Percentiles rank a stretch among this genome's conserved stretches.
Evolutionary conservation across 1,284 basidiomycete species (phyloP).

Genomic region (Mycena sp.): DNA sequence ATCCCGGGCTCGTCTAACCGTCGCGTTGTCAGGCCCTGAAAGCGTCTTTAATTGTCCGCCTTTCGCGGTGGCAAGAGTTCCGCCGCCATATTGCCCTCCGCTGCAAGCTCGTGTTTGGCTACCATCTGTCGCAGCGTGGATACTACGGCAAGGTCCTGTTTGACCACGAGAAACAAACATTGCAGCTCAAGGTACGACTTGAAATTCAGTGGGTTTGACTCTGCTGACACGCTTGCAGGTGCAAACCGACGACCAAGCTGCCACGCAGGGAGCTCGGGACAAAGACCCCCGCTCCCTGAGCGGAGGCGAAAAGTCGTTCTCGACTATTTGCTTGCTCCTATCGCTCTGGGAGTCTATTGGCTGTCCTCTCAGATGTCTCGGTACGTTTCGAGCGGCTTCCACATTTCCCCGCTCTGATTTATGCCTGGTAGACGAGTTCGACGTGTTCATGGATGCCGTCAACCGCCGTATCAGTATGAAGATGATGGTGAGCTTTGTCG

Average conservation of each 20-base stretch:
- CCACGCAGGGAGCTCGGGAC: conserved; percentile 66
- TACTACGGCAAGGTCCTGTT: conserved; percentile 89
- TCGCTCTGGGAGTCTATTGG: conserved; percentile 96
- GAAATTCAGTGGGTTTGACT: not conserved
- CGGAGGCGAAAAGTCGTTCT: conserved; percentile 97
- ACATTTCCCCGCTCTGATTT: conserved; percentile 17
- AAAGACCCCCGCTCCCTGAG: conserved; percentile 87
- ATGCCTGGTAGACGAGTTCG: conserved; percentile 76
- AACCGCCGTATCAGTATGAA: conserved; percentile 92
- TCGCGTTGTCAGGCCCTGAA: conserved; percentile 60
- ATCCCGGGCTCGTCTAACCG: not conserved
- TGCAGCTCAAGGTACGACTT: conserved; percentile 72
- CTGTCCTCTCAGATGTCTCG: conserved; percentile 94
- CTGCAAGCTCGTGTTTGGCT: conserved; percentile 85
- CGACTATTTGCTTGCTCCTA: conserved; percentile 92
- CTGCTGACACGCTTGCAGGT: conserved; percentile 52
- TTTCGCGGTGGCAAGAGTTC: conserved; percentile 87
- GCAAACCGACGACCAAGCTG: conserved; percentile 80
- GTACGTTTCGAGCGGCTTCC: conserved; percentile 56
- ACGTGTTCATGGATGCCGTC: conserved; percentile 96
- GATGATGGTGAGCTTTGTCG: conserved; percentile 77
- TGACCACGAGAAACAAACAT: conserved; percentile 75
- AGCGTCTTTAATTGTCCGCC: conserved; percentile 70
- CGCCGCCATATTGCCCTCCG: conserved; percentile 86
- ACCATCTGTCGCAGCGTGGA: conserved; percentile 85